Base-by-base conservation (phyloP, 2,329 filamentous ascomycete genomes). In the Elsinoe arachidis region DNA sequence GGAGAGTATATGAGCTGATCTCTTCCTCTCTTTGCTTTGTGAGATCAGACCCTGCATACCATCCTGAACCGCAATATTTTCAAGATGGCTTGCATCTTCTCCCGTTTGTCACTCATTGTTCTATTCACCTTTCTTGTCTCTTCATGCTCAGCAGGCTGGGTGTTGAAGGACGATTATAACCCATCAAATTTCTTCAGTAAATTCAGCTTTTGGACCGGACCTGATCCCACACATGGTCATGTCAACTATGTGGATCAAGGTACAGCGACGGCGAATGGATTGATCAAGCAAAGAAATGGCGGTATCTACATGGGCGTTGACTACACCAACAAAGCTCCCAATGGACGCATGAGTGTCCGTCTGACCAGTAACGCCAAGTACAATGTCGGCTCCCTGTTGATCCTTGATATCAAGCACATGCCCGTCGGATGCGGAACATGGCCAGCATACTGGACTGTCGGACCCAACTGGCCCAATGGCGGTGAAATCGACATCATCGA, bases 371-470 rank as follows among this genome's bases (percentile, higher is more conserved):
- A 81, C 55, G 76, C 80, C 52, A 70, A 75, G 3, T 90, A 83
- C 68, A 80, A 77, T 30, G 77, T 84, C 62, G 86, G 85, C 1
- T 60, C 52, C 55, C 78, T 90, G 9, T 82, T 90, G 63, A 83
- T 90, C 52, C 76, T 86, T 19, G 87, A 90, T 67, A 79, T 90
- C 54, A 75, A 76, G 15, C 86, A 90, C 63, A 90, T 90, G 85
- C 86, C 87, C 2, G 78, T 77, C 17, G 82, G 83, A 1, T 90
- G 87, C 62, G 87, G 87, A 19, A 78, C 82, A 19, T 90, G 87
- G 86, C 86, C 87, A 56, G 83, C 86, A 12, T 70, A 88, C 68
- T 81, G 78, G 78, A 76, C 75, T 47, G 68, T 88, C 34, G 87
- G 86, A 19, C 84, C 85, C 9, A 76, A 66, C 52, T 72, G 70